These are phyloP conservation scores for Pyrenophora graminea DNA, from an alignment of 2,329 filamentous ascomycete genomes.

Conservation along the genomic window DNA sequence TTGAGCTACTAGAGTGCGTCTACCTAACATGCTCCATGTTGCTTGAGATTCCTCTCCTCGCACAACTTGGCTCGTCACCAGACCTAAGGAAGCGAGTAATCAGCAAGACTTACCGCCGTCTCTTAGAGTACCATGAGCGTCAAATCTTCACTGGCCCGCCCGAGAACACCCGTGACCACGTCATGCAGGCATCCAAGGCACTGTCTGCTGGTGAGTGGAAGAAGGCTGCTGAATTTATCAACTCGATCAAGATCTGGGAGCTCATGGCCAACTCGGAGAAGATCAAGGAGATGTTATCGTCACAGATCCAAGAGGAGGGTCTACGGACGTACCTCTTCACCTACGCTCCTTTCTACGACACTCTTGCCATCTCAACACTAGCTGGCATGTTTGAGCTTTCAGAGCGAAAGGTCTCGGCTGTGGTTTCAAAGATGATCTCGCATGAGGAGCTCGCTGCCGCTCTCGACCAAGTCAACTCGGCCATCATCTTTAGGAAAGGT, in stretches of 20 bases:
- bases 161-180: conserved; percentile 98
- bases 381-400: conserved; percentile 95
- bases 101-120: conserved; percentile 98
- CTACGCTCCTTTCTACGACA: conserved; percentile 99
- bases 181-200: conserved; percentile 98
- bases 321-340: conserved; percentile 98
- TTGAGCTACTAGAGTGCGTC: conserved; percentile 95
- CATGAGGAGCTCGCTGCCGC: conserved; percentile 97
- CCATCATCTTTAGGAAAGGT: conserved; percentile 98
- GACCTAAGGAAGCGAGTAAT: conserved; percentile 98
- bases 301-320: conserved; percentile 98
- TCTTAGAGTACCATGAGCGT: conserved; percentile 99
- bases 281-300: conserved; percentile 96
- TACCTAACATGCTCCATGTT: conserved; percentile 99
- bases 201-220: conserved; percentile 98
- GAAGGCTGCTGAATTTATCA: conserved; percentile 90
- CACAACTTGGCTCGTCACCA: conserved; percentile 93
- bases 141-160: conserved; percentile 98
- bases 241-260: conserved; percentile 99
- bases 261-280: conserved; percentile 89
- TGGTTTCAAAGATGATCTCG: conserved; percentile 99
- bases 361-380: conserved; percentile 81
- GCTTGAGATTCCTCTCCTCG: conserved; percentile 93
- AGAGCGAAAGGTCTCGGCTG: conserved; percentile 85
- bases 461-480: conserved; percentile 95